Evolutionary conservation across 164 flowering plant species (phyloP).

Genomic region (Tinospora cordifolia): DNA sequence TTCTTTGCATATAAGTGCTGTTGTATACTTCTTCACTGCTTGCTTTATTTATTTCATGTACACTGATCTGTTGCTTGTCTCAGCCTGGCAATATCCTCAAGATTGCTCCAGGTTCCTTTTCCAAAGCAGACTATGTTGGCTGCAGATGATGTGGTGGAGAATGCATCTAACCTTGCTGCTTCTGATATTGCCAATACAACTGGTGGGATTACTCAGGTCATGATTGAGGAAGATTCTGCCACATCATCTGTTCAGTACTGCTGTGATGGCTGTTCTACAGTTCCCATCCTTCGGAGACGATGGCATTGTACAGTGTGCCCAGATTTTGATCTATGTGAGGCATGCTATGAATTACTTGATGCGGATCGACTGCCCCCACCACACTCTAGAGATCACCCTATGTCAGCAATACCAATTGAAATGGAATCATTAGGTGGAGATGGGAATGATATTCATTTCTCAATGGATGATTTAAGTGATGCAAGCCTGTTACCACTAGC

Average conservation of each 20-base stretch:
- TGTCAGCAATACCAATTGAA: conserved; percentile 97
- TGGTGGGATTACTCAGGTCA: conserved; percentile 60
- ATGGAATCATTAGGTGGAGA: conserved; percentile 76
- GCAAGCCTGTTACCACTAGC: conserved; percentile 42
- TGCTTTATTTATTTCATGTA: background rate
- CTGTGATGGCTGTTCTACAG: conserved; percentile 99
- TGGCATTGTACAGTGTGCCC: conserved; percentile 99
- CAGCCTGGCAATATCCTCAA: conserved; percentile 99
- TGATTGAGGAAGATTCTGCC: conserved; percentile 89
- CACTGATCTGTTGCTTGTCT: conserved; percentile 18
- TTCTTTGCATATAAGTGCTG: background rate
- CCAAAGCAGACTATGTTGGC: conserved; percentile 93
- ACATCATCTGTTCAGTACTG: conserved; percentile 96
- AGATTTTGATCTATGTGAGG: conserved; percentile 98
- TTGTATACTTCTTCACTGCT: background rate
- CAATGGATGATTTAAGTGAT: conserved; percentile 61
- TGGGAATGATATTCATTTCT: conserved; percentile 69
- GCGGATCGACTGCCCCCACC: conserved; percentile 92
- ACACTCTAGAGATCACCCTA: conserved; percentile 92
- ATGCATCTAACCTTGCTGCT: conserved; percentile 35
- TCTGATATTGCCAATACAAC: conserved; percentile 34
- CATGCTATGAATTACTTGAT: conserved; percentile 86
- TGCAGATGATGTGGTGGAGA: conserved; percentile 71
- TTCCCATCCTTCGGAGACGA: conserved; percentile 85
- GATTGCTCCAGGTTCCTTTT: conserved; percentile 98